Evolutionary conservation across 306 rosid species (phyloP).

Genomic region (Citrullus colocynthis): DNA sequence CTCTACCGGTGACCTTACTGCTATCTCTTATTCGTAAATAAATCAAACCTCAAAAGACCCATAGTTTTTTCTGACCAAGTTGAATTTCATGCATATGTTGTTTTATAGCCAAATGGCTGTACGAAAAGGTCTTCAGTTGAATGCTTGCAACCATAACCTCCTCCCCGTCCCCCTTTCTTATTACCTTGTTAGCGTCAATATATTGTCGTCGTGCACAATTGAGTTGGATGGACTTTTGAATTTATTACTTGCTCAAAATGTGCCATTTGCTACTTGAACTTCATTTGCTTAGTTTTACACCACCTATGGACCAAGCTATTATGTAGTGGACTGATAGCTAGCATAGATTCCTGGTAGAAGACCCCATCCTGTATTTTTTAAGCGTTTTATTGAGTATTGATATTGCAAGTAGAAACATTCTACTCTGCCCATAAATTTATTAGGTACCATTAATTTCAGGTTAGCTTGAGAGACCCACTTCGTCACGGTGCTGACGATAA

Average conservation of each 20-base stretch:
- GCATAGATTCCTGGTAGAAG: background rate
- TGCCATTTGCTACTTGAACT: background rate
- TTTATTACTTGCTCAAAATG: background rate
- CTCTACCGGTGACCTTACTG: background rate
- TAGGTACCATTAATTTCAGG: conserved; percentile 25
- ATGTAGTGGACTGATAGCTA: background rate
- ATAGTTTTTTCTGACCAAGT: background rate
- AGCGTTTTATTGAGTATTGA: background rate
- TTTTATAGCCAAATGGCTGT: background rate
- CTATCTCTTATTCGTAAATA: background rate
- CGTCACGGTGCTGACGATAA: conserved; percentile 59
- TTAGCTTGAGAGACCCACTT: conserved; percentile 88
- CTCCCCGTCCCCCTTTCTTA: background rate
- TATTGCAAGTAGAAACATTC: background rate
- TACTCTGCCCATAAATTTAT: background rate
- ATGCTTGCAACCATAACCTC: background rate
- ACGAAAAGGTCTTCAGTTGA: background rate
- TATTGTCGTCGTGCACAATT: background rate
- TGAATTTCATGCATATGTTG: background rate
- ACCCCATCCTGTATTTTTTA: background rate
- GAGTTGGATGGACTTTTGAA: background rate
- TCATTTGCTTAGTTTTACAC: background rate
- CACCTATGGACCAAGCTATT: background rate
- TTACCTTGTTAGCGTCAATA: background rate
- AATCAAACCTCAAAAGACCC: background rate